These are phyloP conservation scores for Penicillium sp. DNA, from an alignment of 2,329 filamentous ascomycete species.

Conservation along the genomic window DNA sequence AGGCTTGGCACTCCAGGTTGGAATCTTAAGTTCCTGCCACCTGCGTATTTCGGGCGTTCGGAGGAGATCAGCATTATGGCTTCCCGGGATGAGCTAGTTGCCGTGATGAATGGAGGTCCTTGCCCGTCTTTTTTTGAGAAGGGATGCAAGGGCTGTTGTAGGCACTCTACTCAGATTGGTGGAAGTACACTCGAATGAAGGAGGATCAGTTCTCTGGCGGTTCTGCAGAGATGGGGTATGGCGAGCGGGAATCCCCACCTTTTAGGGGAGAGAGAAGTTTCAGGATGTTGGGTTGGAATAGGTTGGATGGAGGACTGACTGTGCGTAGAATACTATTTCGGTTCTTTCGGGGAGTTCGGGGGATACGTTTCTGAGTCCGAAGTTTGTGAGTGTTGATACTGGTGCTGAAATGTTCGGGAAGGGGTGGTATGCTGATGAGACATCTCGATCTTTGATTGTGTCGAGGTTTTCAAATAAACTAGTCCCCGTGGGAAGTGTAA, in stretches of 20 bases:
- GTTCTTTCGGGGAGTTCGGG: constrained; percentile 62
- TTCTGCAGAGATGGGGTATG: constrained; percentile 2
- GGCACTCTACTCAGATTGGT: constrained; percentile 11
- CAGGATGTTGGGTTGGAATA: not conserved
- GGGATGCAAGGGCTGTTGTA: too few relatives aligned
- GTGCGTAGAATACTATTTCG: constrained; percentile 54
- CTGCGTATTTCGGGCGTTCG: not conserved
- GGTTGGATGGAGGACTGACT: not conserved
- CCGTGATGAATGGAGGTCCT: constrained; percentile 7
- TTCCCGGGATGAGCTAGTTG: not conserved
- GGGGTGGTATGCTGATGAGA: too few relatives aligned
- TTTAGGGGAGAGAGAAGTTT: constrained; percentile 10
- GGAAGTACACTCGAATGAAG: constrained; percentile 9
- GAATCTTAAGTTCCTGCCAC: not conserved
- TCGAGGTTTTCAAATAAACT: constrained; percentile 32
- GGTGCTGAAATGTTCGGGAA: not conserved
- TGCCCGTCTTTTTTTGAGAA: not conserved
- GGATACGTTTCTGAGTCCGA: constrained; percentile 58
- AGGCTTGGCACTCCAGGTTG: not conserved
- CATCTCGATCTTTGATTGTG: constrained; percentile 31
- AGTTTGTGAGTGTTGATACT: constrained; percentile 39
- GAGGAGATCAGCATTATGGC: not conserved
- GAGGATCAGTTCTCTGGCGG: not conserved
- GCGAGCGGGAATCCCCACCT: constrained; percentile 13
- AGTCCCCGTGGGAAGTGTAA: not conserved